phyloP scores from a whole-genome alignment of 2,329 filamentous ascomycete genomes.

The Dryadomyces quercivorus region DNA sequence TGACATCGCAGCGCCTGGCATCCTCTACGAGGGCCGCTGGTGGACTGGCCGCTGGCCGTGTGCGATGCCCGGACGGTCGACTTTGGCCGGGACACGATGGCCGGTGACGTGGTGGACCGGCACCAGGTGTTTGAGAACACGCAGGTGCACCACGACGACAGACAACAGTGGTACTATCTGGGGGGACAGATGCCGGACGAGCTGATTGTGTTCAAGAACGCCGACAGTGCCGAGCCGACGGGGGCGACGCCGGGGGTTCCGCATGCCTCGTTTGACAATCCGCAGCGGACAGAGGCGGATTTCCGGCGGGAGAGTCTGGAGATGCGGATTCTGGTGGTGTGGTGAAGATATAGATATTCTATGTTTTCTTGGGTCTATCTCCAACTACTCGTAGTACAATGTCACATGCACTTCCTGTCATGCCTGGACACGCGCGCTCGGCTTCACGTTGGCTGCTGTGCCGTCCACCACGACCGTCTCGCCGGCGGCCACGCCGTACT shows the following conservation, averaged over 20 bases:
- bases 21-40: slow-evolving; percentile 11
- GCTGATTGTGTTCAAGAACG: slow-evolving; percentile 13
- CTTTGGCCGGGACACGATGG: slow-evolving; percentile 12
- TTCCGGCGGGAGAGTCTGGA: slow-evolving; percentile 10
- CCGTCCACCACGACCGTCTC: slow-evolving; percentile 6
- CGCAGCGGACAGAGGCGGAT: slow-evolving; percentile 4
- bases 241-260: slow-evolving; percentile 9
- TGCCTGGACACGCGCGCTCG: background rate
- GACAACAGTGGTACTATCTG: slow-evolving; percentile 13
- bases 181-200: slow-evolving; percentile 11
- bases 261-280: slow-evolving; percentile 10
- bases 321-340: slow-evolving; percentile 11
- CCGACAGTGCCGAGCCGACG: slow-evolving; percentile 6
- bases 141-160: slow-evolving; percentile 11
- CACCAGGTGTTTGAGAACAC: slow-evolving; percentile 14
- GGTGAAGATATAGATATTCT: slow-evolving; percentile 1
- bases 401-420: background rate
- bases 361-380: no score
- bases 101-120: slow-evolving; percentile 13
- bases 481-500: slow-evolving; percentile 5
- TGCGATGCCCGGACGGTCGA: slow-evolving; percentile 13
- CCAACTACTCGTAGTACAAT: no score
- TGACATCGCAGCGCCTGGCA: slow-evolving; percentile 11
- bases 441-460: slow-evolving; percentile 7
- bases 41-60: slow-evolving; percentile 14